These are phyloP conservation scores for Vigna nakashimae DNA, from an alignment of 306 rosid species.

Conservation along the genomic window DNA sequence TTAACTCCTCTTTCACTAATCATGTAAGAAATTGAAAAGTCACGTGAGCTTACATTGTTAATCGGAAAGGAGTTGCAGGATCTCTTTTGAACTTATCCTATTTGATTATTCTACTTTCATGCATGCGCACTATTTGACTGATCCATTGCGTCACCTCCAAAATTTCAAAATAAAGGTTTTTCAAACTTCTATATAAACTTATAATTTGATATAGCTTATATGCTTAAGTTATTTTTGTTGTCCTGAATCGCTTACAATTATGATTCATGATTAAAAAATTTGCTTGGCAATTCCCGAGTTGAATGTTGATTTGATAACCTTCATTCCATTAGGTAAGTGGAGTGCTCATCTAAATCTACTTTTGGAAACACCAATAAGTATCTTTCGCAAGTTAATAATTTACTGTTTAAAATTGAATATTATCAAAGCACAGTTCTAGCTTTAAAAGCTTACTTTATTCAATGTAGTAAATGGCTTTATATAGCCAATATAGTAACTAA, in stretches of 20 bases:
- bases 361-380: slow-evolving; percentile 11
- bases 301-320: neutral
- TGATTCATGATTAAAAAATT: neutral
- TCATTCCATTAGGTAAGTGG: slow-evolving; percentile 29
- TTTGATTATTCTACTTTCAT: neutral
- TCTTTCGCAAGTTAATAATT: slow-evolving; percentile 17
- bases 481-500: no score
- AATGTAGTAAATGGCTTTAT: no score
- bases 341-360: slow-evolving; percentile 26
- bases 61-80: neutral
- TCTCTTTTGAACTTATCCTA: neutral
- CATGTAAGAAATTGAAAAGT: neutral
- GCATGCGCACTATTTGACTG: no score
- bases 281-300: neutral
- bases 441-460: no score
- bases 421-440: no score
- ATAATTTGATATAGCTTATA: no score
- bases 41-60: neutral
- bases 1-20: neutral
- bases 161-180: neutral
- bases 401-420: no score
- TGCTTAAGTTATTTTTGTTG: neutral
- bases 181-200: neutral
- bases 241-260: neutral
- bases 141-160: neutral